Base-by-base conservation (phyloP, 2,329 filamentous ascomycete genomes). In the Neonectria magnoliae region DNA sequence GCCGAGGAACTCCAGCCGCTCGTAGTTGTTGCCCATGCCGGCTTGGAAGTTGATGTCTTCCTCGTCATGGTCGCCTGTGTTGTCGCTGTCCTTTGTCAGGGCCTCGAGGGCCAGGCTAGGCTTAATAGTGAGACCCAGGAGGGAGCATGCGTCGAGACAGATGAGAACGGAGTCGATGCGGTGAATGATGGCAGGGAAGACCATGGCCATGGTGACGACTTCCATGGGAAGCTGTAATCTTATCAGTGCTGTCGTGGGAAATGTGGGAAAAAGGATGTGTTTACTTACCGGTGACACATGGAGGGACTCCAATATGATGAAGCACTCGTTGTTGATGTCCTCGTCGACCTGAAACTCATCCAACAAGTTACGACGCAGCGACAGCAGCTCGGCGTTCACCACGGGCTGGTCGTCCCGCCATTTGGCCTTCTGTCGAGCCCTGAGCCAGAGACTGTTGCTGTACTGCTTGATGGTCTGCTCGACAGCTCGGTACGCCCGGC, bases 21-120 rank as follows among this genome's bases (percentile, higher is more conserved):
- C 96, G 73, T 99, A 99, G 71, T 98, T 98, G 42, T 90, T 91
- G 1, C 94, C 93, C 93, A 97, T 97, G 3, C 94, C 94, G 52
- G 87, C 83, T 71, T 94, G 92, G 51, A 94, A 89, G 70, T 94
- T 92, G 57, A 93, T 79, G 42, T 91, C 87, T 61, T 91, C 85
- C 36, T 86, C 82, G 0, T 83, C 84, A 65, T 93, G 87, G 41
- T 97, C 93, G 8, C 91, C 91, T 0, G 89, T 90, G 68, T 94
- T 94, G 70, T 97, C 92, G 1, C 91, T 94, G 73, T 98, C 93
- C 75, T 99, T 98, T 1, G 96, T 99, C 61, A 98, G 82, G 0
- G 96, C 94, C 75, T 98, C 94, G 0, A 99, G 83, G 0, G 94
- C 94, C 29, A 97, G 82, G 1, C 86, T 83, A 0, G 92, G 87